Base-by-base conservation (phyloP, 257 asterid species). In the Capsicum pubescens region DNA sequence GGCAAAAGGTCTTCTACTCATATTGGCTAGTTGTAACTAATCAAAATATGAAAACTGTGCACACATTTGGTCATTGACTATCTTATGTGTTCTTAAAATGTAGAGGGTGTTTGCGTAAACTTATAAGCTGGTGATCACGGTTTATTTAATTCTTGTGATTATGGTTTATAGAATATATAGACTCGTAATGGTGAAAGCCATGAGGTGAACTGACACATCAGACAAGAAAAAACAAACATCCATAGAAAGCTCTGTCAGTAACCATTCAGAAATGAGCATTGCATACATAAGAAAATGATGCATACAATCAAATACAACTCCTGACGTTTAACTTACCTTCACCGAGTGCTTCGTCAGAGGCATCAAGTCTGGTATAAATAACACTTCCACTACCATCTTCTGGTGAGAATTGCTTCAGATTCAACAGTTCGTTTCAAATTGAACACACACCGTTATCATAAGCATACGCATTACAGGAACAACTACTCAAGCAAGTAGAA, bases 391-490 rank as follows among this genome's bases (percentile, higher is more conserved):
- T 52, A 15, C 78, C 76, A 60, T 84, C 77, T n/a, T 36, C 61
- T 76, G 56, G 21, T 16, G 67, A 32, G 48, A 69, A 57, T 68
- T 69, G 26, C 79, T n/a, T 58, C 83, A 84, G 52, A 50, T 84
- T 32, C 26, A 74, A 10, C 21, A 76, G 1, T 17, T 48, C 78
- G 14, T 61, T 48, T 83, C 86, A 84, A 63, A 72, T n/a, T 44
- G 17, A 84, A 79, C 86, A 84, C 32, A 1, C 57, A 39, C 11
- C 61, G 60, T 4, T 19, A 7, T 84, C 57, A 4, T 74, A 74
- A 61, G 83, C 81, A 50, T 84, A 76, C 16, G 68, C 83, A 5
- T 63, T 84, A 17, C 86, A 84, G n/a, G 67, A 50, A 57, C 86
- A 84, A 39, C 35, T 52, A 50, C 60, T 84, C 64, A 84, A n/a